Percentiles rank a stretch among this genome's conserved stretches.
phyloP scores from a whole-genome alignment of 176 grass and related monocot genomes.

The Chloris gayana region DNA sequence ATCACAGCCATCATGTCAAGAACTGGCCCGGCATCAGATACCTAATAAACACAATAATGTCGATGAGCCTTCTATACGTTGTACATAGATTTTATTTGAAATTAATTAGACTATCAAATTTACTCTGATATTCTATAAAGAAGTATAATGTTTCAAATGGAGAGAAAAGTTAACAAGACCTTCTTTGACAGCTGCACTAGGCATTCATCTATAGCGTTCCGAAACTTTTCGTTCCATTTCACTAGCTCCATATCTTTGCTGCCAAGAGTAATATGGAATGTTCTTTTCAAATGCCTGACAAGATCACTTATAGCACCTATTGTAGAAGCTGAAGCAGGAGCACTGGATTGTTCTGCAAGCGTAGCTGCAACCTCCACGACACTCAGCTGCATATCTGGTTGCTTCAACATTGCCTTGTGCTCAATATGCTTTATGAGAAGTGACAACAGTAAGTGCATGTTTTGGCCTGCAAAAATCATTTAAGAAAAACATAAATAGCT shows the following conservation, averaged over 20 bases:
- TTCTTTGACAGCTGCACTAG: conserved; percentile 91
- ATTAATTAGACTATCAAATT: conserved; percentile 15
- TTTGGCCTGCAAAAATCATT: conserved; percentile 68
- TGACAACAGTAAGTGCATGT: conserved; percentile 84
- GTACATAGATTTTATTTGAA: conserved; percentile 12
- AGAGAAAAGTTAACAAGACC: conserved; percentile 54
- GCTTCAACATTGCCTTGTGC: conserved; percentile 84
- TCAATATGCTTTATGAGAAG: conserved; percentile 97
- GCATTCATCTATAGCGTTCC: conserved; percentile 80
- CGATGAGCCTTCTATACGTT: conserved; percentile 33
- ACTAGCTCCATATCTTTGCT: conserved; percentile 67
- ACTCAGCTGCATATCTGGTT: conserved; percentile 86
- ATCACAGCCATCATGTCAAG: conserved; percentile 99
- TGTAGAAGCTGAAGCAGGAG: conserved; percentile 73
- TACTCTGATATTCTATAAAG: conserved; percentile 19
- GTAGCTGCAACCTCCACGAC: conserved; percentile 80
- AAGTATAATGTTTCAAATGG: conserved; percentile 31
- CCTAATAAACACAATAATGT: conserved; percentile 59
- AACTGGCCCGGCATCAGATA: conserved; percentile 96
- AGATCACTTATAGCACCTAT: conserved; percentile 97
- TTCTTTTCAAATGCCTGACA: conserved; percentile 93
- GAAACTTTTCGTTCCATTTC: conserved; percentile 82
- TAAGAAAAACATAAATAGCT: conserved; percentile 42
- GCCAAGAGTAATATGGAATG: conserved; percentile 82
- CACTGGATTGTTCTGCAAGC: conserved; percentile 82